Evolutionary conservation across 192 early-diverging fungal species (phyloP), one percentile per base, ranked within the genome.

Genomic region (Polychytrium aggregatum): DNA sequence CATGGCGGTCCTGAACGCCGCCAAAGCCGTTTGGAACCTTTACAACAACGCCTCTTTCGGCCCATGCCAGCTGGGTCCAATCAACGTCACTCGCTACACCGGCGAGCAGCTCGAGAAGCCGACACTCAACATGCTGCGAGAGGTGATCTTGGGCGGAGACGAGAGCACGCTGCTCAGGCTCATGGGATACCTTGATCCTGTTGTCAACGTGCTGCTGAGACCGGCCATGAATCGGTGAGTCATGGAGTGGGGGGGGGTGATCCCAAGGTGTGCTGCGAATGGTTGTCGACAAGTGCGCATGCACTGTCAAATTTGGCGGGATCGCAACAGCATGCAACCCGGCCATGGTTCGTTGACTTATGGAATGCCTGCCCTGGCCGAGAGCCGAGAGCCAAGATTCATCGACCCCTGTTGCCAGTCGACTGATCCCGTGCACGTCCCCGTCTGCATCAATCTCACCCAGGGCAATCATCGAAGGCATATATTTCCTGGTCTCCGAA

Each of bases 121-220:
- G 17, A 26, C 66, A 11, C 14, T 64, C 3, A 56, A 65, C 8
- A 26, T 65, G 14, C 3, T 65, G 9, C 36, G 35, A 18, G 60
- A 56, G 28, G 28, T 44, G 29, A 29, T 65, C 14, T 26, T 44
- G 31, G 9, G 60, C 24, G 21, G 21, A 9, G 25, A 56, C 3
- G 33, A 41, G 37, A 47, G 6, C 5, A 7, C 39, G 5, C 30
- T 42, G 21, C 11, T 46, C 2, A 66, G 62, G 62, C 10, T 63
- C 2, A 34, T 44, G 9, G 67, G 29, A 10, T 63, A 66, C 31
- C 6, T 60, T n/a, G n/a, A 25, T 8, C 61, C 55, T 47, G 66
- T 66, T 37, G 25, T 62, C 6, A 28, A 44, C 22, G 62, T 63
- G 18, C 20, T 65, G 3, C 17, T 52, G 22, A n/a, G 53, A 17